Conservation (phyloP, 1,284 basidiomycete species). For the Heterobasidion occidentale region DNA sequence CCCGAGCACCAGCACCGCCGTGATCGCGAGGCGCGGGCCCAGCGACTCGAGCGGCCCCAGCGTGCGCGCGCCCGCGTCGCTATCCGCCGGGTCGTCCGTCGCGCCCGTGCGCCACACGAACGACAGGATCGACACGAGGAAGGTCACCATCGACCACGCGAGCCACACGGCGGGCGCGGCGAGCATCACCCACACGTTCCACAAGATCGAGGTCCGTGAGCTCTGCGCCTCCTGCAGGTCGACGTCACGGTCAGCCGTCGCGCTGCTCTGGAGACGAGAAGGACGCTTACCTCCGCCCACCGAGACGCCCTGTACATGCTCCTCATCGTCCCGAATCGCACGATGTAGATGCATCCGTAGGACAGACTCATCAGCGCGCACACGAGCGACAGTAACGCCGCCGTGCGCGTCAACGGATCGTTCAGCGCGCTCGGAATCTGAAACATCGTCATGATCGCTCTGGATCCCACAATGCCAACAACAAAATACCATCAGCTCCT, state of each 20-base stretch:
- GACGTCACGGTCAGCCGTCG: too few relatives aligned
- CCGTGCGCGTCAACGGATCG: constrained; percentile 60
- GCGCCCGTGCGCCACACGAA: constrained; percentile 70
- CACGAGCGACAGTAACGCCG: constrained; percentile 58
- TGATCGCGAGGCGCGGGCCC: constrained; percentile 49
- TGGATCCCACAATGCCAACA: constrained; percentile 19
- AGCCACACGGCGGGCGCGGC: constrained; percentile 71
- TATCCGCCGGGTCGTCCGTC: constrained; percentile 27
- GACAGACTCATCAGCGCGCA: constrained; percentile 67
- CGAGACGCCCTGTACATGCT: constrained; percentile 68
- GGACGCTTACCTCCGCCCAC: constrained; percentile 62
- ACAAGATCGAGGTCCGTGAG: constrained; percentile 56
- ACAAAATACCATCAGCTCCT: neutral
- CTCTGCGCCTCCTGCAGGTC: constrained; percentile 52
- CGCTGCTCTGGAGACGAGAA: neutral
- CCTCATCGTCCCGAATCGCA: constrained; percentile 72
- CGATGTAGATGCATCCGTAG: constrained; percentile 72
- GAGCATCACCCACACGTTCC: constrained; percentile 78
- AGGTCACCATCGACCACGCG: constrained; percentile 69
- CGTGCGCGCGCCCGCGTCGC: constrained; percentile 1
- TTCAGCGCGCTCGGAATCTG: constrained; percentile 51
- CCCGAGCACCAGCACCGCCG: constrained; percentile 48
- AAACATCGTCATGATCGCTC: constrained; percentile 69
- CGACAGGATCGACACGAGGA: constrained; percentile 57
- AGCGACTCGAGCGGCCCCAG: constrained; percentile 29